Conservation (phyloP, 2,329 filamentous ascomycete species). For the Xylaria sp. region DNA sequence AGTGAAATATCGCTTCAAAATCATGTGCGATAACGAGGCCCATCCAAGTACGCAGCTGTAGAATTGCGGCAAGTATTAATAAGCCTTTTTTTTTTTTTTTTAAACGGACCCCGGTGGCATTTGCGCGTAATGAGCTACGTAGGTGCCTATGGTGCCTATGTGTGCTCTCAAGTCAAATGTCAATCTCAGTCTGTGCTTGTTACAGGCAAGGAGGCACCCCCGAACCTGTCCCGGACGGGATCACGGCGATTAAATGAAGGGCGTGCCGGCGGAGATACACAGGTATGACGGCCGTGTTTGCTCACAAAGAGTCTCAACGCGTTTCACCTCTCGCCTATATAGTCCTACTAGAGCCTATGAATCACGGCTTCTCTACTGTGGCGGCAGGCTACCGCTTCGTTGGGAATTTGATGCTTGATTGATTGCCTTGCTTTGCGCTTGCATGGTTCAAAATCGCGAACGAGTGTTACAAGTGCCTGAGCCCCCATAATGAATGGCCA, state of each 20-base stretch:
- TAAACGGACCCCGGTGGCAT: slow-evolving; percentile 1
- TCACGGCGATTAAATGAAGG: slow-evolving; percentile 11
- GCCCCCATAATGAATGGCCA: too few relatives aligned
- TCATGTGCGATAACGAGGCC: background rate
- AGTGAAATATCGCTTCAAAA: background rate
- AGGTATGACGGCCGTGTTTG: slow-evolving; percentile 26
- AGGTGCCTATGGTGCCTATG: too few relatives aligned
- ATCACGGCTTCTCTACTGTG: background rate
- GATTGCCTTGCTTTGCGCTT: background rate
- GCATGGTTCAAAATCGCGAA: background rate
- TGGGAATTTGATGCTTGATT: background rate
- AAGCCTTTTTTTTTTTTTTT: background rate
- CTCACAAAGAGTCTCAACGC: slow-evolving; percentile 8
- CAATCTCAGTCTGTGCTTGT: background rate
- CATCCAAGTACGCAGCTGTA: background rate
- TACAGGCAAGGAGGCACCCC: background rate
- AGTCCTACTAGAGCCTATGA: slow-evolving; percentile 5
- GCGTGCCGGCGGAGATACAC: background rate
- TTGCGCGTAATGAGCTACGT: slow-evolving; percentile 15
- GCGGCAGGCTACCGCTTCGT: background rate
- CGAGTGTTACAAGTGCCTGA: background rate
- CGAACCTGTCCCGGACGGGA: slow-evolving; percentile 11
- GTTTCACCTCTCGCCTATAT: slow-evolving; percentile 19
- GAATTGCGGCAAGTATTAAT: background rate
- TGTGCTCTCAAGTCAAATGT: background rate